phyloP scores from a whole-genome alignment of 768 basidiomycete genomes.

The Tricholomella constricta region DNA sequence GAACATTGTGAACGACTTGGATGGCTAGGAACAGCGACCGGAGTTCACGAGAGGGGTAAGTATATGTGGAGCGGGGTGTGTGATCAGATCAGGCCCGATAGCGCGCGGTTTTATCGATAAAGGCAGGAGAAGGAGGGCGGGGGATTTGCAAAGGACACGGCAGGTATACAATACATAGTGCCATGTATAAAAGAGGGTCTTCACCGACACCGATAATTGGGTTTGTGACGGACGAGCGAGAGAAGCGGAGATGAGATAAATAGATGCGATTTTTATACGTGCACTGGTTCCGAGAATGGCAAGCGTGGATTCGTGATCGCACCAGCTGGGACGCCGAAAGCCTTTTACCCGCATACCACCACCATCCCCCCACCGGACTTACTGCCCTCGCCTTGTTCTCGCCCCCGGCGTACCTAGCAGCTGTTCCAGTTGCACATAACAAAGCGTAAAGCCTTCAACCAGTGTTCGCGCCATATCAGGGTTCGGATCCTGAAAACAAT shows the following conservation, averaged over 20 bases:
- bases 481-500: slow-evolving; percentile 15
- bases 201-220: not conserved
- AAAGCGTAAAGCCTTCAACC: not conserved
- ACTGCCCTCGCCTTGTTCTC: slow-evolving; percentile 1
- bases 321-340: slow-evolving; percentile 19
- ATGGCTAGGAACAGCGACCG: slow-evolving; percentile 1
- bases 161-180: no score
- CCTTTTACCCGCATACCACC: slow-evolving; percentile 21
- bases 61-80: not conserved
- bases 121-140: not conserved
- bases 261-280: slow-evolving; percentile 17
- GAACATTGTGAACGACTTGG: not conserved
- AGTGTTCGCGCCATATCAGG: not conserved
- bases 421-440: not conserved
- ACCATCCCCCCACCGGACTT: slow-evolving; percentile 11
- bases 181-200: no score
- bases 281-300: slow-evolving; percentile 20
- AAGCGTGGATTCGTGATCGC: slow-evolving; percentile 22
- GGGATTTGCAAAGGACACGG: no score
- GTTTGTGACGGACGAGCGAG: slow-evolving; percentile 19
- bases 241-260: slow-evolving; percentile 39
- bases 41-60: slow-evolving; percentile 1
- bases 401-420: not conserved
- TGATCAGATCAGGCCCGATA: slow-evolving; percentile 4
- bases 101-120: not conserved